Evolutionary conservation across 306 rosid genomes (phyloP).

Genomic region (Acacia confusa): DNA sequence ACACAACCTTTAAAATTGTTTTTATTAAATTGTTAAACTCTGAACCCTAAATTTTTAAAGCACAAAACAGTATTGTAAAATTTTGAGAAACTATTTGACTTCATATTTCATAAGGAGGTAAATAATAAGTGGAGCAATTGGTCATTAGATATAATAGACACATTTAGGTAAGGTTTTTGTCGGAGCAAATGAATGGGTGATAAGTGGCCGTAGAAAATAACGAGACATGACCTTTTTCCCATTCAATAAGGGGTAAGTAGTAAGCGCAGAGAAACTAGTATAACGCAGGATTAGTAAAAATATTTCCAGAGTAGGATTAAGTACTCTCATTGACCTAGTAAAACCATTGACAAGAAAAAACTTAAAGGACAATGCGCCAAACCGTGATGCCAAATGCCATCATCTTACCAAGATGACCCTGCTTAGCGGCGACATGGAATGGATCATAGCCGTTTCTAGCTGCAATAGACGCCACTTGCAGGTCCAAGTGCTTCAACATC

Average conservation of each 20-base stretch:
- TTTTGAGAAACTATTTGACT: not conserved
- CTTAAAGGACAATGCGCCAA: constrained; percentile 11
- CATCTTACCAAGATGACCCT: constrained; percentile 87
- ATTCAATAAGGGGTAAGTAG: not conserved
- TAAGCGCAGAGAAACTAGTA: not conserved
- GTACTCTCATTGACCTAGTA: constrained; percentile 15
- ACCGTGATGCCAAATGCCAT: not conserved
- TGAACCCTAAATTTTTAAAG: no score
- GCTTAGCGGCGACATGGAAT: constrained; percentile 85
- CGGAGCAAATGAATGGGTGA: not conserved
- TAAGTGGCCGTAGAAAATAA: not conserved
- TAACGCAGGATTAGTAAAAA: not conserved
- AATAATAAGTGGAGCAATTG: not conserved
- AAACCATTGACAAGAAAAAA: constrained; percentile 15
- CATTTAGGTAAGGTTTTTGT: no score
- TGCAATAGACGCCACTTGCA: constrained; percentile 69
- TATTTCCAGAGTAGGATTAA: constrained; percentile 7
- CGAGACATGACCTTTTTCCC: not conserved
- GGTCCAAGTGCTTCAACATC: constrained; percentile 77
- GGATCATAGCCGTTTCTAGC: constrained; percentile 91
- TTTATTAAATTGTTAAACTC: no score
- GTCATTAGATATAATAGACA: not conserved
- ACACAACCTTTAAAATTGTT: not conserved
- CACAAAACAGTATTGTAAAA: not conserved
- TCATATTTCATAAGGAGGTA: not conserved